phyloP scores from a whole-genome alignment of 306 rosid species.

The Vigna unguiculata region DNA sequence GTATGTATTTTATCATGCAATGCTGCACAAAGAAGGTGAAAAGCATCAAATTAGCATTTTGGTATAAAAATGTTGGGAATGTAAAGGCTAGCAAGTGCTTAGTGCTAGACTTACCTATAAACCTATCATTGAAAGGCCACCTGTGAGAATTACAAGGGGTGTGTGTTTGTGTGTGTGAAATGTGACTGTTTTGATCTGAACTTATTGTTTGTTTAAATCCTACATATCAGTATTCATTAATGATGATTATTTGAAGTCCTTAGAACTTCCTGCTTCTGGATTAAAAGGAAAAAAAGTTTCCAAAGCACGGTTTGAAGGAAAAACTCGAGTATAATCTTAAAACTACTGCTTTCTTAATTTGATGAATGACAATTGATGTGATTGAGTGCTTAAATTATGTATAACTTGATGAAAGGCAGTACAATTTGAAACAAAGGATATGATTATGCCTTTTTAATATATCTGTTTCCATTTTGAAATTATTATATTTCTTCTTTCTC shows the following conservation, averaged over 20 bases:
- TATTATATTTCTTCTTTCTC: slow-evolving; percentile 43
- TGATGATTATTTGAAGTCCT: slow-evolving; percentile 28
- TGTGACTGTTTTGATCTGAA: background rate
- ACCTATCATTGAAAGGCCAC: slow-evolving; percentile 2
- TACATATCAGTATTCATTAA: background rate
- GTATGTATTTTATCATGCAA: background rate
- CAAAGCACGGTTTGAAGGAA: slow-evolving; percentile 9
- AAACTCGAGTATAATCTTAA: slow-evolving; percentile 18
- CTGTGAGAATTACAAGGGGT: background rate
- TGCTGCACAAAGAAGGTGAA: slow-evolving; percentile 9
- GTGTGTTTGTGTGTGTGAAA: background rate
- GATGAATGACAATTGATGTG: slow-evolving; percentile 9
- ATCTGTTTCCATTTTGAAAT: slow-evolving; percentile 14
- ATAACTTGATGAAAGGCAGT: slow-evolving; percentile 14
- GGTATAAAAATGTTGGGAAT: slow-evolving; percentile 2
- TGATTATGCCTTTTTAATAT: slow-evolving; percentile 3
- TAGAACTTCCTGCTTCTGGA: slow-evolving; percentile 12
- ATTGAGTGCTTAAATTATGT: slow-evolving; percentile 12
- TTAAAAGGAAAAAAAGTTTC: slow-evolving; percentile 16
- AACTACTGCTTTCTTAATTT: slow-evolving; percentile 12
- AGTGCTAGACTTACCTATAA: background rate
- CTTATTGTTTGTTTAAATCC: slow-evolving; percentile 19
- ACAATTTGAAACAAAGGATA: slow-evolving; percentile 4
- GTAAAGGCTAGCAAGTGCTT: background rate
- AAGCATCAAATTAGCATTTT: background rate